A percentile compares a stretch with the other conserved stretches of the same genome.
Conservation (phyloP, 345 rosid genomes). For the Zanthoxylum bungeanum region DNA sequence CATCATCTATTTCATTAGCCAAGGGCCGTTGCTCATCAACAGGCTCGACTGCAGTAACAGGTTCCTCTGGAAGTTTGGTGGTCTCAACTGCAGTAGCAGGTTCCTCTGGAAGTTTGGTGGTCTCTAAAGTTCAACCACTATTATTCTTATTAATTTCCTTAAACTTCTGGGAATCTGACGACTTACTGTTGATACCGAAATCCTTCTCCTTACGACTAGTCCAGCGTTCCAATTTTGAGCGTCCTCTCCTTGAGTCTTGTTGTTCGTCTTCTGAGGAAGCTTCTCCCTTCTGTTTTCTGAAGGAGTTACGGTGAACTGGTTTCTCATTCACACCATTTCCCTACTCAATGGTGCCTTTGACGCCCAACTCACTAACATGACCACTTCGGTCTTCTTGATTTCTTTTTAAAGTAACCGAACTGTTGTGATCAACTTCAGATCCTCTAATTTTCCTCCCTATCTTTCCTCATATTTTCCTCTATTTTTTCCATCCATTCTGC, state of each 20-base stretch:
- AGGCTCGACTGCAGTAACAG: constrained; percentile 33
- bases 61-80: constrained; percentile 30
- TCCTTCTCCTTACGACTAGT: constrained; percentile 90
- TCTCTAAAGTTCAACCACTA: constrained; percentile 39
- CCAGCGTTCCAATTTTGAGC: constrained; percentile 93
- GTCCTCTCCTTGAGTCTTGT: constrained; percentile 77
- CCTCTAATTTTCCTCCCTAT: constrained; percentile 75
- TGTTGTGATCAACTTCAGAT: constrained; percentile 48
- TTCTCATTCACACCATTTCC: constrained; percentile 38
- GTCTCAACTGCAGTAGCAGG: constrained; percentile 32
- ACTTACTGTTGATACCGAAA: constrained; percentile 45
- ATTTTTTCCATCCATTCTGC: too few species aligned
- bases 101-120: constrained; percentile 31
- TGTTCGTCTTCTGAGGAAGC: constrained; percentile 78
- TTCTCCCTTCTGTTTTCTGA: constrained; percentile 56
- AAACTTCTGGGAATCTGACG: constrained; percentile 58
- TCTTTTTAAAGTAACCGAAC: constrained; percentile 47
- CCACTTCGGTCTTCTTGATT: constrained; percentile 68
- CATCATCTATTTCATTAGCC: constrained; percentile 43
- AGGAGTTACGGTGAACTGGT: constrained; percentile 38
- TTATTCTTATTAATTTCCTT: constrained; percentile 51
- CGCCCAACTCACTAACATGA: constrained; percentile 56
- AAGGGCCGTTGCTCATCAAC: constrained; percentile 30
- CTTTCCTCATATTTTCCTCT: too few species aligned
- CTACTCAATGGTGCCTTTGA: constrained; percentile 42